These are phyloP conservation scores for Xylariaceae sp. DNA, from an alignment of 2,329 filamentous ascomycete species.

Conservation along the genomic window DNA sequence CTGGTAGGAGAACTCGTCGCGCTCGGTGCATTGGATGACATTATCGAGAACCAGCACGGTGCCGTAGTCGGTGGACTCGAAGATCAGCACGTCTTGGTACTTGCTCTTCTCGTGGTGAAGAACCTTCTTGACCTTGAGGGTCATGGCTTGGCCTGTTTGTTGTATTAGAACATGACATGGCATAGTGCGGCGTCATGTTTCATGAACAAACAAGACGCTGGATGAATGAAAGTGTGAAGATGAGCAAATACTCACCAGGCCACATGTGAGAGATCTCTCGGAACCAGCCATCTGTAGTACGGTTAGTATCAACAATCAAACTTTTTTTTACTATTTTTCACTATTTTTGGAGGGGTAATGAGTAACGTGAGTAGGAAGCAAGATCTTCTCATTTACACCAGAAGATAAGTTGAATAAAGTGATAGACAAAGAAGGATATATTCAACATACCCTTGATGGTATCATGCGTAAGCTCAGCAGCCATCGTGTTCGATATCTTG, in stretches of 20 bases:
- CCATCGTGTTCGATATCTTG: slow-evolving; percentile 36
- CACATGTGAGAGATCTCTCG: slow-evolving; percentile 98
- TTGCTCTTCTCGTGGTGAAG: slow-evolving; percentile 98
- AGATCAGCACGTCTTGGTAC: slow-evolving; percentile 98
- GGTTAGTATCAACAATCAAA: slow-evolving; percentile 8
- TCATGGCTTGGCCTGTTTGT: slow-evolving; percentile 84
- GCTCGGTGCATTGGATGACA: slow-evolving; percentile 97
- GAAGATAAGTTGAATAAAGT: background rate
- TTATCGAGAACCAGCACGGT: slow-evolving; percentile 97
- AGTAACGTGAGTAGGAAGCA: background rate
- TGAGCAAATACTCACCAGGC: slow-evolving; percentile 55
- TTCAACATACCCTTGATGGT: slow-evolving; percentile 55
- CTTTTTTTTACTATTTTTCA: background rate
- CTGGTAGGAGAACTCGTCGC: slow-evolving; percentile 98
- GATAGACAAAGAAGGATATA: background rate
- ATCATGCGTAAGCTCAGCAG: slow-evolving; percentile 49
- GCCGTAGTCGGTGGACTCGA: slow-evolving; percentile 96
- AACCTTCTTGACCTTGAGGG: slow-evolving; percentile 93
- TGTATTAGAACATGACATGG: slow-evolving; percentile 5
- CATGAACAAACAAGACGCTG: slow-evolving; percentile 4
- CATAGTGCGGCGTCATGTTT: background rate
- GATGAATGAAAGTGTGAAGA: background rate
- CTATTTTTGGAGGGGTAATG: background rate
- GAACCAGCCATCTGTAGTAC: slow-evolving; percentile 91
- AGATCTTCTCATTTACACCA: background rate